These are phyloP conservation scores for Rhynchospora breviuscula DNA, from an alignment of 176 grass and related monocot species.

Conservation along the genomic window DNA sequence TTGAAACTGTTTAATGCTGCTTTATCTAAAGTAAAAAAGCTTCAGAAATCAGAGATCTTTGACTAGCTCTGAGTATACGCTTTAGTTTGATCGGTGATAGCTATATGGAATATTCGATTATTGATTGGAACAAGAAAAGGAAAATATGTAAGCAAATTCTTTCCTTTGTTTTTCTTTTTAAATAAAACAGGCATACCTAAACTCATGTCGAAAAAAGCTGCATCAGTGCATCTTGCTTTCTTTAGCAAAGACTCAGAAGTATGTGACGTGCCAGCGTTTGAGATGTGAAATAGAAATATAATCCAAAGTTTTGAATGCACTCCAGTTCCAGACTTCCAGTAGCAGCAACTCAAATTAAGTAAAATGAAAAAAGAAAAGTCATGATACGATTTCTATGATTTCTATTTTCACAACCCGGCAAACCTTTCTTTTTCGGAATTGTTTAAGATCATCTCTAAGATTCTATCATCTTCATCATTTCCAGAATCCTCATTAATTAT, in stretches of 20 bases:
- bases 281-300: not conserved
- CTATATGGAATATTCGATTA: not conserved
- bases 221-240: not conserved
- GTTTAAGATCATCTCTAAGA: no score
- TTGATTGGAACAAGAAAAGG: not conserved
- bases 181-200: not conserved
- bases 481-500: no score
- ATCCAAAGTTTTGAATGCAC: not conserved
- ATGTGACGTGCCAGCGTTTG: not conserved
- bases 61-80: not conserved
- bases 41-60: slow-evolving; percentile 20
- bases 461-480: no score
- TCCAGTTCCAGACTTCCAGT: no score
- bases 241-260: not conserved
- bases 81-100: not conserved
- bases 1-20: slow-evolving; percentile 12
- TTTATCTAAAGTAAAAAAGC: slow-evolving; percentile 19
- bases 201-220: not conserved
- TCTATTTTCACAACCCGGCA: not conserved
- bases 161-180: not conserved
- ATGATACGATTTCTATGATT: not conserved
- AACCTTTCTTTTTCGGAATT: no score
- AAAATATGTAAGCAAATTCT: not conserved
- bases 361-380: not conserved
- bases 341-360: not conserved